Conservation (phyloP, 1,284 basidiomycete species). For the Trametes versicolor region DNA sequence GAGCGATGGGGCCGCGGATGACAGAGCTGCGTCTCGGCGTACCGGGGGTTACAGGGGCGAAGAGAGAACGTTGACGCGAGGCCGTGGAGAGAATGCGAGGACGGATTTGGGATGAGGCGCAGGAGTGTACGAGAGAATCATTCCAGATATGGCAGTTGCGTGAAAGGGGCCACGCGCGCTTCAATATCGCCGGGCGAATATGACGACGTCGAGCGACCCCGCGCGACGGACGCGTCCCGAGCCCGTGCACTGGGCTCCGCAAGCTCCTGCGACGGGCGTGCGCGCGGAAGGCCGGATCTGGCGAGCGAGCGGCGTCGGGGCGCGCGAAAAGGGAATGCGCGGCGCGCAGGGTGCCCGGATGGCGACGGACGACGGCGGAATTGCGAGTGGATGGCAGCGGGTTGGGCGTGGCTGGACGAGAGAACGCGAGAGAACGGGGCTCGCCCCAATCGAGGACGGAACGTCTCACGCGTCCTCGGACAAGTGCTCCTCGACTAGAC, state of each 20-base stretch:
- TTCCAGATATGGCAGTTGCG: conserved; percentile 24
- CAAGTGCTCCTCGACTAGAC: conserved; percentile 20
- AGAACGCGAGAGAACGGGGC: conserved; percentile 18
- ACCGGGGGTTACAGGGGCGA: background rate
- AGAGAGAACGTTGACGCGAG: conserved; percentile 8
- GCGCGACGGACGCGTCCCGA: conserved; percentile 1
- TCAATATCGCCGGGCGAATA: conserved; percentile 5
- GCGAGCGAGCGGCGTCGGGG: background rate
- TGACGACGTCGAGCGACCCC: conserved; percentile 17
- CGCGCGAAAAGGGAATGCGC: background rate
- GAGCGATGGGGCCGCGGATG: background rate
- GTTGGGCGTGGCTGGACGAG: conserved; percentile 8
- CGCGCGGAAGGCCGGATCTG: background rate
- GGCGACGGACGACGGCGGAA: conserved; percentile 4
- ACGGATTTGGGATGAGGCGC: conserved; percentile 13
- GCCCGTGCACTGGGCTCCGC: background rate
- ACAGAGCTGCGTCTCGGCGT: background rate
- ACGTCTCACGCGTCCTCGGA: conserved; percentile 27
- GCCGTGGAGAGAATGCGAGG: conserved; percentile 12
- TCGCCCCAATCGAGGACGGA: conserved; percentile 27
- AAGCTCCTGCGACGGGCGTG: background rate
- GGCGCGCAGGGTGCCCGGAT: background rate
- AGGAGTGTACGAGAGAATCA: conserved; percentile 30
- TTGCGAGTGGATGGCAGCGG: background rate
- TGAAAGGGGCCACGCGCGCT: conserved; percentile 13